Evolutionary conservation across 2,329 filamentous ascomycete species (phyloP), one percentile per base, ranked within the genome.

Genomic region (Fusarium hostae): DNA sequence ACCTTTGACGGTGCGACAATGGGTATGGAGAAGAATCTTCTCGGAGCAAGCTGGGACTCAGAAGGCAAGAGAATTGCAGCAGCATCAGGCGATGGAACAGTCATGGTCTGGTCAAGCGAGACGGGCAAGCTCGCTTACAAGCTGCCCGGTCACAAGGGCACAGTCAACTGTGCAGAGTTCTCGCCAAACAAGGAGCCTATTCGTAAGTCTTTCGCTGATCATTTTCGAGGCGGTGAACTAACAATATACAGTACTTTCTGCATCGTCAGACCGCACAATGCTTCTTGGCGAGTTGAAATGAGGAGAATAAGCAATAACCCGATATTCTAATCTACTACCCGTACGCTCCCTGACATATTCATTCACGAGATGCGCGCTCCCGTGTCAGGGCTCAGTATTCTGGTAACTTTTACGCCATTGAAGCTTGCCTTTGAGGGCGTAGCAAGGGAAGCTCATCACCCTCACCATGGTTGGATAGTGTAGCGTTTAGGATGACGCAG

Each of bases 91-190:
- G 96, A 99, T 78, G 92, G 94, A 30, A 97, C 92, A 11, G 94
- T 94, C 22, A 91, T 97, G 18, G 90, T 98, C 13, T 99, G 96
- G 96, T 95, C 96, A 55, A 90, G 86, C 61, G 91, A 93, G 79
- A 92, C 89, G n/a, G 95, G 93, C 64, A 98, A 97, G 84, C 85
- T 99, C 75, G 81, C 97, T 71, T 97, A 98, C 83, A 98, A 98
- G 83, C 86, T 99, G 57, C 96, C 96, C 2, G 96, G 96, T 2
- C 96, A 99, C 81, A 96, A 94, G 82, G 96, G 95, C 37, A 94
- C 93, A 1, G 96, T 98, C 56, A 99, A 98, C 79, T 94, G 95
- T 80, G 95, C 95, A 59, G 92, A 97, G 75, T 97, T 99, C 79
- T 92, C 94, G 52, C 94, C 95, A 8, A 88, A 89, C 41, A 89